Base-by-base conservation (phyloP, 1,284 basidiomycete genomes). In the Sporisorium exsertum region DNA sequence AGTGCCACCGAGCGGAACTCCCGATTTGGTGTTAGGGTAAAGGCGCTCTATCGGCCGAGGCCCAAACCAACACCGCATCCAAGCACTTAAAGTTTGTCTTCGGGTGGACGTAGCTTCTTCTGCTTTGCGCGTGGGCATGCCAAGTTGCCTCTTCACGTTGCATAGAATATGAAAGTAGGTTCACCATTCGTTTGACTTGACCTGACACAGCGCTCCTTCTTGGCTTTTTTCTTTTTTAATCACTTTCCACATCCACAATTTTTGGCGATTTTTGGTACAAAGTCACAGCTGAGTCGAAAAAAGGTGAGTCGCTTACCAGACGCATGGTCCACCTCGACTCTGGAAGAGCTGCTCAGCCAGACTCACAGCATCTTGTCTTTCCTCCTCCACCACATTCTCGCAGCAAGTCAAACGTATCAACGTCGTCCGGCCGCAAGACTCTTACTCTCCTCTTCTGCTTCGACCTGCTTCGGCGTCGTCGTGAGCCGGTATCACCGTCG, bases 401-500 rank as follows among this genome's bases (percentile, higher is more conserved):
- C 35, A 37, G 2, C 51, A 52, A 37, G 33, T 16, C 33, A 32
- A 24, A 24, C 33, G 5, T 8, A 22, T 52, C 51, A 32, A 35
- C 60, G 43, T 42, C 22, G 27, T 51, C 24, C 45, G 7, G 9
- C 37, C 33, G 18, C 29, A 32, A 15, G 27, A 9, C 27, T 20
- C n/a, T 5, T 20, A 20, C 27, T 12, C 49, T n/a, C 46, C 29
- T 29, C 29, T 26, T 18, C n/a, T 12, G 29, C 32, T 20, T 22
- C 32, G 18, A 43, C 27, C 40, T 37, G 24, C 55, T 40, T 46
- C 27, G 52, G 66, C 60, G 66, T 63, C 66, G 60, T 64, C 40
- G 60, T 52, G 60, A 69, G 59, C 66, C 52, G 66, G 56, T 42
- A 51, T 59, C 60, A 52, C 45, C 56, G 47, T 62, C 65, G 55